These are phyloP conservation scores for Trichoderma polysporum DNA, from an alignment of 2,329 filamentous ascomycete species.

Conservation along the genomic window DNA sequence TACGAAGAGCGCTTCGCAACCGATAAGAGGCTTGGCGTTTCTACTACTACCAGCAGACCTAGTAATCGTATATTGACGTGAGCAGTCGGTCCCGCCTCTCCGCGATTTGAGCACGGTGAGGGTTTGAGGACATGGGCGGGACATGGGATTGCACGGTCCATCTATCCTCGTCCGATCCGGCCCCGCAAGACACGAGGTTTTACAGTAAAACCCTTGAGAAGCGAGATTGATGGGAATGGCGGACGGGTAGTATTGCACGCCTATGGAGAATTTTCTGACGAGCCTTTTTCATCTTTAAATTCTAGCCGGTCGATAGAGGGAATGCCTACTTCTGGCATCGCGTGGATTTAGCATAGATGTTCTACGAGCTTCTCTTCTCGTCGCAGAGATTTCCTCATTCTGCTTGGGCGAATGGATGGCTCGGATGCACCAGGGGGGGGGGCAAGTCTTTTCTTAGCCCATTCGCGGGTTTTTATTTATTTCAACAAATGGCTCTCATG, in stretches of 20 bases:
- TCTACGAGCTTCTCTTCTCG: neutral
- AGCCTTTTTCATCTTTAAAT: neutral
- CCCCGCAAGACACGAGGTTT: neutral
- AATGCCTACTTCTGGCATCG: neutral
- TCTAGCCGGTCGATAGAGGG: neutral
- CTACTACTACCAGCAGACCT: neutral
- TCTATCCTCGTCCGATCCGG: constrained; percentile 2
- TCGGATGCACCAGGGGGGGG: too few species aligned
- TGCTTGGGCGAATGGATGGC: neutral
- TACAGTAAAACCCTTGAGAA: neutral
- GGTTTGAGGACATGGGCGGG: neutral
- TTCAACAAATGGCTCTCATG: neutral
- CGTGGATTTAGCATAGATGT: neutral
- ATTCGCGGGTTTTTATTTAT: too few species aligned
- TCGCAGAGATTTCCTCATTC: constrained; percentile 13
- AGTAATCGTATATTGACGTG: neutral
- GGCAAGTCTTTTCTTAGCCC: neutral
- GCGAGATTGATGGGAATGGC: neutral
- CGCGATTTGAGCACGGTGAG: neutral
- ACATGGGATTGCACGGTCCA: constrained; percentile 6
- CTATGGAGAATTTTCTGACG: neutral
- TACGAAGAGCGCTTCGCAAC: neutral
- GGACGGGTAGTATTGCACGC: neutral
- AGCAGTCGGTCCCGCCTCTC: neutral
- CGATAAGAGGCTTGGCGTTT: neutral